Conservation (phyloP, 768 basidiomycete species). For the Hericium coralloides region DNA sequence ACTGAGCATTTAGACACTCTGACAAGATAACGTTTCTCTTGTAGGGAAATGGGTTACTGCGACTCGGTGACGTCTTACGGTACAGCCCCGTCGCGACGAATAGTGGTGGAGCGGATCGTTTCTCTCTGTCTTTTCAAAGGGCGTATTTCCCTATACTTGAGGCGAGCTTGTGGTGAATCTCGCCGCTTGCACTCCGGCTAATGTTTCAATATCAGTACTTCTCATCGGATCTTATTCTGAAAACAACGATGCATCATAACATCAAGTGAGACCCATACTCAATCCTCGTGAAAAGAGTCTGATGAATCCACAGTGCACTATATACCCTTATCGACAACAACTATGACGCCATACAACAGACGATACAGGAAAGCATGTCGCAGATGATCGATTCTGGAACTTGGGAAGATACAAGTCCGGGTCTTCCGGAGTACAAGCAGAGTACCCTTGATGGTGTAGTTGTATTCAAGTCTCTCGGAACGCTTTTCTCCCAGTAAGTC, state of each 20-base stretch:
- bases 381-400: constrained; percentile 15
- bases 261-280: constrained; percentile 18
- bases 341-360: constrained; percentile 16
- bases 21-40: background rate
- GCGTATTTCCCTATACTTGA: constrained; percentile 24
- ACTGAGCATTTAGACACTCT: too few species aligned
- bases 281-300: background rate
- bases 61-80: constrained; percentile 24
- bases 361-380: constrained; percentile 15
- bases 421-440: constrained; percentile 3
- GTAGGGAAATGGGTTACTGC: constrained; percentile 20
- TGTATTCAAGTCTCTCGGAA: constrained; percentile 23
- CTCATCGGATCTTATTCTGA: constrained; percentile 21
- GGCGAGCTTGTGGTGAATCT: constrained; percentile 8
- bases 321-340: constrained; percentile 21
- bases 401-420: constrained; percentile 18
- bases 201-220: constrained; percentile 18
- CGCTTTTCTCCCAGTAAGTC: constrained; percentile 14
- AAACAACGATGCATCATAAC: constrained; percentile 22
- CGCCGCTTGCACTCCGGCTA: too few species aligned
- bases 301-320: constrained; percentile 5
- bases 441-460: constrained; percentile 16
- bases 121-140: constrained; percentile 22
- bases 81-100: constrained; percentile 14
- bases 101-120: constrained; percentile 3